A percentile compares a stretch with the other conserved stretches of the same genome.
Conservation (phyloP, 352 stramenopile genomes). For the Phytophthora fragariaefolia region DNA sequence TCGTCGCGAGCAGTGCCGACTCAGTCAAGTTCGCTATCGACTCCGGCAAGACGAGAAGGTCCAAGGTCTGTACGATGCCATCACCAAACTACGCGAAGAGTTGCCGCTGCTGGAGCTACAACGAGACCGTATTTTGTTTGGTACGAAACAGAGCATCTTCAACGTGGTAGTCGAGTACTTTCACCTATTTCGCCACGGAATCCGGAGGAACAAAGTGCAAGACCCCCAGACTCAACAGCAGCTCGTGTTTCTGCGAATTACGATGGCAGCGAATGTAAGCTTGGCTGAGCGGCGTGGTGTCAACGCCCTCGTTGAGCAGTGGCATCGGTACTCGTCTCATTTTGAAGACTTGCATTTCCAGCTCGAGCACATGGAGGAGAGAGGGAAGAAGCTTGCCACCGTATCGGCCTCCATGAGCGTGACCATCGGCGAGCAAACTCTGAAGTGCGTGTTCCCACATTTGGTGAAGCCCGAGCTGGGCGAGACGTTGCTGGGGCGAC, state of each 20-base stretch:
- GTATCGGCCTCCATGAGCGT: conserved; percentile 5
- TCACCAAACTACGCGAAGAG: conserved; percentile 9
- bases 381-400: not conserved
- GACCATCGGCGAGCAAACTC: not conserved
- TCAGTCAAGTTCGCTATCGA: conserved; percentile 20
- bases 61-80: conserved; percentile 8
- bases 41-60: conserved; percentile 8
- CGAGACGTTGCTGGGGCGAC: conserved; percentile 16
- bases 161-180: conserved; percentile 24
- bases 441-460: conserved; percentile 20
- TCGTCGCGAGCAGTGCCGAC: conserved; percentile 25
- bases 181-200: conserved; percentile 17
- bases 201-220: not conserved
- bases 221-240: conserved; percentile 4
- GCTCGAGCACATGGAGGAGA: conserved; percentile 26
- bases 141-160: conserved; percentile 17
- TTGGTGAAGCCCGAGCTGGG: not conserved
- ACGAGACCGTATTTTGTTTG: conserved; percentile 9
- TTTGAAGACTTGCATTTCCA: conserved; percentile 38
- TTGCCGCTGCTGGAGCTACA: conserved; percentile 16
- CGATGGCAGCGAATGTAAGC: conserved; percentile 20
- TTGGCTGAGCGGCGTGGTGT: conserved; percentile 18
- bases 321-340: conserved; percentile 27
- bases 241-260: conserved; percentile 25
- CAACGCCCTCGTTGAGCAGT: conserved; percentile 24